Percentiles rank a stretch among this genome's conserved stretches.
These are phyloP conservation scores for Clarireedia paspali DNA, from an alignment of 2,329 filamentous ascomycete species.

Conservation along the genomic window DNA sequence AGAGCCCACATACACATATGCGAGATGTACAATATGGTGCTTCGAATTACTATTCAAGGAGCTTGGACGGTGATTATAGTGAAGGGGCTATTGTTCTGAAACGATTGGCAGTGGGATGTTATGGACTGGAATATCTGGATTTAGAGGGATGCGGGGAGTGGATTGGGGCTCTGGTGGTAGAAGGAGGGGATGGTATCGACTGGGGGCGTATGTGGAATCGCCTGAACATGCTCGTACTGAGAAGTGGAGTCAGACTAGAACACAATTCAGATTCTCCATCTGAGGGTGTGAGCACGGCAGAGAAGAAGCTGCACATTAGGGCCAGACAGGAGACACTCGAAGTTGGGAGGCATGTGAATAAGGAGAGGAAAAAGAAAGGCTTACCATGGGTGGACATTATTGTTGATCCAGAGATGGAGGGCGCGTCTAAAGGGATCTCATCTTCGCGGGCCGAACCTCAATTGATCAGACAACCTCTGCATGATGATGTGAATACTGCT, in stretches of 20 bases:
- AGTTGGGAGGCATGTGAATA: background rate
- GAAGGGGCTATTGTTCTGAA: slow-evolving; percentile 50
- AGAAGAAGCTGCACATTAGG: background rate
- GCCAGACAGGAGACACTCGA: background rate
- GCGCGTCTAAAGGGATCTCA: background rate
- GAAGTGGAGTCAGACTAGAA: background rate
- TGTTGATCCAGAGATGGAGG: background rate
- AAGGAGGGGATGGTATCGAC: slow-evolving; percentile 15
- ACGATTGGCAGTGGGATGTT: slow-evolving; percentile 45
- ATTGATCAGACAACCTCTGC: background rate
- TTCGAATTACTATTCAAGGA: slow-evolving; percentile 50
- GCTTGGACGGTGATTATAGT: slow-evolving; percentile 50
- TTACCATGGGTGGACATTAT: slow-evolving; percentile 1
- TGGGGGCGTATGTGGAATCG: slow-evolving; percentile 23
- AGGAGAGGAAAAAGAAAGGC: background rate
- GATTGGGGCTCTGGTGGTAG: slow-evolving; percentile 28
- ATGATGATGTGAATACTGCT: background rate
- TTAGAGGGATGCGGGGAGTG: slow-evolving; percentile 52
- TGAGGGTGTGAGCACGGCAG: background rate
- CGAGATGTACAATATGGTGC: slow-evolving; percentile 43
- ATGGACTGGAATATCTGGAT: slow-evolving; percentile 53
- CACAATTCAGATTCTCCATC: background rate
- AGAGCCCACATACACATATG: slow-evolving; percentile 32
- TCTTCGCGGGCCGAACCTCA: too few relatives aligned
- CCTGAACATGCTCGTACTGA: slow-evolving; percentile 9